Conservation (phyloP, 2,329 filamentous ascomycete species). For the Ceratocystiopsis minuta region DNA sequence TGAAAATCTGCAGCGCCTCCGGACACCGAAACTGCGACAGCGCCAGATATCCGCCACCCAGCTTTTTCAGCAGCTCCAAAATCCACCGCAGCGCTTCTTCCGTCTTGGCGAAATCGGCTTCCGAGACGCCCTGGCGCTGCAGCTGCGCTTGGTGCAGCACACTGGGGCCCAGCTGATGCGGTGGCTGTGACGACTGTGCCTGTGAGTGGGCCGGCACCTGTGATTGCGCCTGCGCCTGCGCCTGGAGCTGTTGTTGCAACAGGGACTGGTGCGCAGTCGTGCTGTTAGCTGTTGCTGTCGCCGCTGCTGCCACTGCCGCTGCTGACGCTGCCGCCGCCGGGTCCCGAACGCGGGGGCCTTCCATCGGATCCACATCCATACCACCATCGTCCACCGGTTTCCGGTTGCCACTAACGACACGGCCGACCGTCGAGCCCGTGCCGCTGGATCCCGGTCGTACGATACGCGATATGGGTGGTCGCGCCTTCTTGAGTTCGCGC, state of each 20-base stretch:
- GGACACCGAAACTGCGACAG: constrained; percentile 63
- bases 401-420: constrained; percentile 79
- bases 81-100: constrained; percentile 62
- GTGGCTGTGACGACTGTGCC: too few species aligned
- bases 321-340: constrained; percentile 2
- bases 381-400: constrained; percentile 52
- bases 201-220: constrained; percentile 10
- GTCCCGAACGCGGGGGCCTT: constrained; percentile 18
- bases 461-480: constrained; percentile 49
- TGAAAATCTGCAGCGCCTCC: constrained; percentile 59
- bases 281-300: background rate
- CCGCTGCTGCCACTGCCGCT: constrained; percentile 1
- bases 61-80: constrained; percentile 62
- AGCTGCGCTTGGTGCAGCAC: too few species aligned
- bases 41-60: constrained; percentile 63
- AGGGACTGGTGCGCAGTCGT: background rate
- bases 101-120: too few species aligned
- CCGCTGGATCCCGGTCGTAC: constrained; percentile 47
- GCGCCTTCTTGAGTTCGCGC: constrained; percentile 69
- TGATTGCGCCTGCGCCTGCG: background rate
- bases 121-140: too few species aligned
- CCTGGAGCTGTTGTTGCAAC: background rate
- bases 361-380: constrained; percentile 52
- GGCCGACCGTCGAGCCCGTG: constrained; percentile 49
- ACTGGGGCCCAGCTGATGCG: too few species aligned